Evolutionary conservation across 2,329 filamentous ascomycete species (phyloP), one percentile per base, ranked within the genome.

Genomic region (Pseudohalonectria lignicola): DNA sequence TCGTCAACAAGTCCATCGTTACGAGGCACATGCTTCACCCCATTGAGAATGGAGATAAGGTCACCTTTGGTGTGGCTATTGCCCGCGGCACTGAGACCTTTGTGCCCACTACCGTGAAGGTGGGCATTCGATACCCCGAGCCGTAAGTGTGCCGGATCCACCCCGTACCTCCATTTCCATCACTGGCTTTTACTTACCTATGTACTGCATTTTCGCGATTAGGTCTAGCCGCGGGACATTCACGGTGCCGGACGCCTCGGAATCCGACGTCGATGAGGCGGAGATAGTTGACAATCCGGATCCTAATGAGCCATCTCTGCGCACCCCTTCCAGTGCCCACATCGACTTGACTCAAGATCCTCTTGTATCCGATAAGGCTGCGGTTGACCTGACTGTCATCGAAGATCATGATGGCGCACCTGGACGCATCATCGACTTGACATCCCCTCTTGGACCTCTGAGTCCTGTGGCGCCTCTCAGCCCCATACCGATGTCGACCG

Each of bases 21-120:
- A 13, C 36, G 0, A 37, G 40, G 1, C 36, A 50, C 6, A 30
- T 49, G 2, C 13, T 23, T 0, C 39, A 43, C 1, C 41, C 49
- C 23, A 36, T 67, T 1, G 43, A 43, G 4, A 45, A 52, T n/a
- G 60, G 61, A 4, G 63, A 64, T 42, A 37, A 35, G 2, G 26
- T 67, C 33, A 51, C 51, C 8, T 64, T 67, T 26, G 64, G 64
- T 3, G 51, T 57, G 12, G 48, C 61, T n/a, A 57, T 67, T 4
- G 54, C 53, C 25, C 56, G 63, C 17, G 47, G 53, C 10, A 46
- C 47, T 2, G 50, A 56, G 26, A 49, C 53, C 2, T 60, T 55
- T 26, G 19, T 42, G 3, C 56, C 57, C 6, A 47, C 49, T 4
- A 42, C 37, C 1, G 44, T 57, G 15, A 46, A 40, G 17, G 46